These are phyloP conservation scores for Tephrocybe sp. DNA, from an alignment of 768 basidiomycete species.

Conservation along the genomic window DNA sequence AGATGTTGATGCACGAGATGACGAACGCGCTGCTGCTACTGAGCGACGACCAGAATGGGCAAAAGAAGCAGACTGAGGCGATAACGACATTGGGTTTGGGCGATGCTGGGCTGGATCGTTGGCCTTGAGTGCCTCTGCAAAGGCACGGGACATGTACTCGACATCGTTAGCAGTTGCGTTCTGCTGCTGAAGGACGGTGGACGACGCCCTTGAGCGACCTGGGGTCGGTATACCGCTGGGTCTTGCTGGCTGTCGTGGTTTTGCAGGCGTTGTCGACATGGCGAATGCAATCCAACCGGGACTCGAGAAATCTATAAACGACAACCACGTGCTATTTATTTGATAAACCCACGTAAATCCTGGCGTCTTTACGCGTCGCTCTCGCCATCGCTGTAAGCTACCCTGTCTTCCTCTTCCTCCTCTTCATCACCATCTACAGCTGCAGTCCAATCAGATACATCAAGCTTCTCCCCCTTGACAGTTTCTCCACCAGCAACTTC, in stretches of 20 bases:
- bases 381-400: neutral
- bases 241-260: conserved; percentile 39
- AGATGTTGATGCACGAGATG: conserved; percentile 60
- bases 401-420: neutral
- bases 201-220: conserved; percentile 66
- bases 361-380: conserved; percentile 7
- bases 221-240: conserved; percentile 63
- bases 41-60: conserved; percentile 52
- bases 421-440: conserved; percentile 9
- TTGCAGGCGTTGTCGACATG: conserved; percentile 33
- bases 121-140: conserved; percentile 75
- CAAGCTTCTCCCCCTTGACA: conserved; percentile 20
- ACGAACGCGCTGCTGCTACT: conserved; percentile 41
- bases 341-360: neutral
- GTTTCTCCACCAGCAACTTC: conserved; percentile 54
- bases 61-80: conserved; percentile 42
- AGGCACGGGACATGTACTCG: conserved; percentile 67
- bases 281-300: conserved; percentile 8
- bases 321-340: conserved; percentile 12
- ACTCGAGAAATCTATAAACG: conserved; percentile 2
- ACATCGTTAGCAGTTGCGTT: conserved; percentile 36
- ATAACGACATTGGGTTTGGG: conserved; percentile 44
- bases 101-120: conserved; percentile 76
- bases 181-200: conserved; percentile 41
- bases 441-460: conserved; percentile 22